phyloP scores from a whole-genome alignment of 129 eudicot species.

The Sambucus nigra region DNA sequence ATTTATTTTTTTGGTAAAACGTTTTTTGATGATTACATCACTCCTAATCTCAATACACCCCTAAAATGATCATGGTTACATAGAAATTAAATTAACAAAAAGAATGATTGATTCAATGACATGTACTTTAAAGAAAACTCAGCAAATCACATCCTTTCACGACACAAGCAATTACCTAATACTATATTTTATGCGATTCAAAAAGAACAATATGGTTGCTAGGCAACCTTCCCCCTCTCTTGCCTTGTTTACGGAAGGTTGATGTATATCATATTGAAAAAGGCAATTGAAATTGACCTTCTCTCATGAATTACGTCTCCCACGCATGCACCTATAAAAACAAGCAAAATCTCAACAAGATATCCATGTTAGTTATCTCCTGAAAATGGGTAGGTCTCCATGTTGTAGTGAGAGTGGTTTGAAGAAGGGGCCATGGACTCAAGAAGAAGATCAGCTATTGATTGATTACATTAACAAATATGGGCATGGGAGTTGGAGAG shows the following conservation, averaged over 20 bases:
- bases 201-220: background rate
- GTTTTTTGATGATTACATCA: too few relatives aligned
- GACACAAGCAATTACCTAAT: conserved; percentile 4
- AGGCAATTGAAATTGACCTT: background rate
- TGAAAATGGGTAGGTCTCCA: conserved; percentile 13
- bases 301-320: background rate
- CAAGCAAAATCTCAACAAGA: background rate
- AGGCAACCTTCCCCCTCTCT: background rate
- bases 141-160: background rate
- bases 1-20: too few relatives aligned
- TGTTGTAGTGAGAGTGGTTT: background rate
- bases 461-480: background rate
- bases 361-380: background rate
- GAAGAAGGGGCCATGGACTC: conserved; percentile 20
- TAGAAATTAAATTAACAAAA: too few relatives aligned
- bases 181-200: background rate
- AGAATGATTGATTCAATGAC: too few relatives aligned
- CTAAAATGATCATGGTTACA: too few relatives aligned
- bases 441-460: conserved; percentile 15
- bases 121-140: background rate
- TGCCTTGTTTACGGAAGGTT: too few relatives aligned
- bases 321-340: background rate
- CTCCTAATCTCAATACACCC: too few relatives aligned
- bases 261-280: background rate
- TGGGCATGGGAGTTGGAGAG: conserved; percentile 18